Percentiles rank a stretch among this genome's conserved stretches.
Conservation (phyloP, 495 filamentous ascomycete species). For the Xylaria telfairii region DNA sequence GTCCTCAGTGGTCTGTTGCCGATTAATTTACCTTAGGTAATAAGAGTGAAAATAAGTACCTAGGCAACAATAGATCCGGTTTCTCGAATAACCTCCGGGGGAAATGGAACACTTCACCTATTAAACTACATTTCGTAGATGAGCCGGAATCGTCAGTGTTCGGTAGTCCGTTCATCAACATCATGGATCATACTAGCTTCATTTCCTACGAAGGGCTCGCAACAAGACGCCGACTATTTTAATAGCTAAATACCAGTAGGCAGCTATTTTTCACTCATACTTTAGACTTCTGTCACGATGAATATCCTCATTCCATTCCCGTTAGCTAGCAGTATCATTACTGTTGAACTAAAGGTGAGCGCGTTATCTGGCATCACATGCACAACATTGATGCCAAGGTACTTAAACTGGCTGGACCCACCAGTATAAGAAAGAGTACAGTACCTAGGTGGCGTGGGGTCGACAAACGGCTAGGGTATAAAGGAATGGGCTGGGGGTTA, state of each 20-base stretch:
- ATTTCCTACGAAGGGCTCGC: not conserved
- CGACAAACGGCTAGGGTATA: no score
- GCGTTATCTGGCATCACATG: not conserved
- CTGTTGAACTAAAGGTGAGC: not conserved
- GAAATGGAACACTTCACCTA: not conserved
- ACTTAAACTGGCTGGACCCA: not conserved
- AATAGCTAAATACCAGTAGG: not conserved
- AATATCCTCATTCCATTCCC: not conserved
- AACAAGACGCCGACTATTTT: not conserved
- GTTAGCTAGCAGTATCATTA: not conserved
- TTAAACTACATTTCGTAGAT: not conserved
- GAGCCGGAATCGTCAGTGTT: not conserved
- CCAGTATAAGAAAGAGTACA: not conserved
- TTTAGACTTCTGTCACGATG: not conserved
- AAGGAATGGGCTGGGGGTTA: no score
- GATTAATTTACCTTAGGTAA: not conserved
- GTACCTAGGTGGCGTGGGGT: no score
- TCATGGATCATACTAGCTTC: not conserved
- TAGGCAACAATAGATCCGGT: not conserved
- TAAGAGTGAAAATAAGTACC: not conserved
- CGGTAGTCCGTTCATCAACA: not conserved
- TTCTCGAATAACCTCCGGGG: not conserved
- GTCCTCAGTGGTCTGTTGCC: no score
- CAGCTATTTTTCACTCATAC: not conserved
- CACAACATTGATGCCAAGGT: no score